These are phyloP conservation scores for Immersiella caudata DNA, from an alignment of 495 filamentous ascomycete species.

Conservation along the genomic window DNA sequence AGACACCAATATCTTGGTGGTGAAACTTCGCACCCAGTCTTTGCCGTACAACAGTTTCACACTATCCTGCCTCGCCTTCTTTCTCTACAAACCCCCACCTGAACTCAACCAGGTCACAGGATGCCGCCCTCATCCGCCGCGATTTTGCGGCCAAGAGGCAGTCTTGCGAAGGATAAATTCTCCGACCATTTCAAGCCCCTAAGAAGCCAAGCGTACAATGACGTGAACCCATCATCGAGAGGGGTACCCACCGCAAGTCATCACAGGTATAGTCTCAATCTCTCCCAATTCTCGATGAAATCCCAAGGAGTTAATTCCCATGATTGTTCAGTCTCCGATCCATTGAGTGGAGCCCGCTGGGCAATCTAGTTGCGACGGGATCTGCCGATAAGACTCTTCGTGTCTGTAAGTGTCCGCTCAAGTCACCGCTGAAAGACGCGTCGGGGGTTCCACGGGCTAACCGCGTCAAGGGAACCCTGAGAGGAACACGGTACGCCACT, in stretches of 20 bases:
- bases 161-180: slow-evolving; percentile 66
- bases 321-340: slow-evolving; percentile 55
- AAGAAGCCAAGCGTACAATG: slow-evolving; percentile 66
- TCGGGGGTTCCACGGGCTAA: not conserved
- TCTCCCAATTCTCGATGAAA: not conserved
- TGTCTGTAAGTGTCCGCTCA: slow-evolving; percentile 54
- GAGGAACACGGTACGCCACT: slow-evolving; percentile 74
- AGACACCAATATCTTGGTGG: not conserved
- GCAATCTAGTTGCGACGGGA: slow-evolving; percentile 84
- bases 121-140: not conserved
- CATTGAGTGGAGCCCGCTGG: slow-evolving; percentile 87
- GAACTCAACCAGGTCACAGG: not conserved
- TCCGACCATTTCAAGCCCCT: slow-evolving; percentile 56
- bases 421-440: not conserved
- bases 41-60: not conserved
- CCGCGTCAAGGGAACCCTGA: slow-evolving; percentile 73
- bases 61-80: not conserved
- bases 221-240: slow-evolving; percentile 40
- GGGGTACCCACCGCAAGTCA: slow-evolving; percentile 21
- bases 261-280: slow-evolving; percentile 3
- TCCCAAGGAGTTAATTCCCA: not conserved
- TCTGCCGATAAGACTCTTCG: slow-evolving; percentile 78
- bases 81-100: not conserved
- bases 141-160: slow-evolving; percentile 40
- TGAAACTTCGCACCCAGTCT: not conserved